Evolutionary conservation across 495 filamentous ascomycete species (phyloP), one percentile per base, ranked within the genome.

Genomic region (Corynascus novoguineensis): DNA sequence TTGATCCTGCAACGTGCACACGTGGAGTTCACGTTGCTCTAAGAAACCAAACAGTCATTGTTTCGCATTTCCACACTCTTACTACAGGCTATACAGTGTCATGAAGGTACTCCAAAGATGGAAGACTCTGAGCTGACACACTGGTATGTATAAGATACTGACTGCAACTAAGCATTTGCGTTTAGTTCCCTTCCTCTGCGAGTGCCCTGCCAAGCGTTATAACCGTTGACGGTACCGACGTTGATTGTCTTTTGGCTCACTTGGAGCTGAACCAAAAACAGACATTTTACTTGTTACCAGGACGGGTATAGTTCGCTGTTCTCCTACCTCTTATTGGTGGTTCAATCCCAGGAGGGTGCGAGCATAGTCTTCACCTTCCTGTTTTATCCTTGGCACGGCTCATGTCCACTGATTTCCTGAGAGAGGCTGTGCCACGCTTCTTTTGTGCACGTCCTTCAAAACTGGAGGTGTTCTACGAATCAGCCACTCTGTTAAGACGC

Each of bases 291-390:
- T n/a, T 7, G 17, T 22, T 32, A 11, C n/a, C 12, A 47, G 17
- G 27, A 27, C 27, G 10, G 3, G 28, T n/a, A n/a, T n/a, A n/a
- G n/a, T n/a, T n/a, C n/a, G 14, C 21, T 40, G 34, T 28, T 35
- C 2, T 51, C 37, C 2, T 29, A 11, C 31, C n/a, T n/a, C n/a
- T n/a, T 19, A 17, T 49, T 5, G 41, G 25, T 32, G 42, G 22
- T 11, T 47, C 40, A 17, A 25, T 25, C 10, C 19, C 51, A n/a
- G n/a, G n/a, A n/a, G n/a, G n/a, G n/a, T n/a, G n/a, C n/a, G n/a
- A n/a, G n/a, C n/a, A n/a, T n/a, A n/a, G n/a, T 44, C 11, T 53
- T 53, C 41, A 53, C 50, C 50, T 59, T 54, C 50, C 50, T 49
- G 21, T 59, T 59, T 32, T 10, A 46, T 5, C 50, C 0, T 31